Base-by-base conservation (phyloP, 2,329 filamentous ascomycete species). In the Thielaviopsis ethacetica region DNA sequence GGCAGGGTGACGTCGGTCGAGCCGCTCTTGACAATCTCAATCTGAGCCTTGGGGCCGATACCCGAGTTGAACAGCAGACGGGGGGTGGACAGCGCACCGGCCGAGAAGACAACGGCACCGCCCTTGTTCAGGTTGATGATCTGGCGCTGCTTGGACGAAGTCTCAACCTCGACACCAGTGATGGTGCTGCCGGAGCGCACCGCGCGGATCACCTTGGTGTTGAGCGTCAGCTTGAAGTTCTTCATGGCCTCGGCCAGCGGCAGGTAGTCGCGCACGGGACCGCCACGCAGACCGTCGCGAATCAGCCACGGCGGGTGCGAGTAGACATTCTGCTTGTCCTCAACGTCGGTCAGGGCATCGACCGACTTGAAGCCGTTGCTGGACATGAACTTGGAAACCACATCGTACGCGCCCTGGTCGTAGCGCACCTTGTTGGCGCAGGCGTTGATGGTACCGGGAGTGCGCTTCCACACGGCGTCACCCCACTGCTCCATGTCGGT, bases 231-330 rank as follows among this genome's bases (percentile, higher is more conserved):
- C 56, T 79, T 75, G 70, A 89, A 88, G 71, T 87, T 86, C 49
- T 72, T 69, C 62, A 81, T 75, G 47, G 72, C 71, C 55, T 75
- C 73, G 1, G 83, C 83, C 17, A 76, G 74, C 4, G 83, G 80
- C 1, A 89, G 78, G 65, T 89, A 89, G 0, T 85, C 86, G 12
- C 81, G 81, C 66, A 88, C 73, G 15, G 85, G 85, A 1, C 85
- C 85, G 52, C 82, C 82, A 62, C 85, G 76, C 68, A 86, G 80
- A 57, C 82, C 84, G 53, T 82, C 71, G 9, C 73, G 72, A 66
- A 82, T 85, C 80, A 87, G 85, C 72, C 80, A 86, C 27, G 80
- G 77, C 24, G 81, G 80, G 68, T 81, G 78, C 51, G 78, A 76
- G 69, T 75, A 88, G 0, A 79, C 81, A 64, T 75, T 74, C 70